Evolutionary conservation across 2,329 filamentous ascomycete genomes (phyloP).

Genomic region (Penicillium crustosum): DNA sequence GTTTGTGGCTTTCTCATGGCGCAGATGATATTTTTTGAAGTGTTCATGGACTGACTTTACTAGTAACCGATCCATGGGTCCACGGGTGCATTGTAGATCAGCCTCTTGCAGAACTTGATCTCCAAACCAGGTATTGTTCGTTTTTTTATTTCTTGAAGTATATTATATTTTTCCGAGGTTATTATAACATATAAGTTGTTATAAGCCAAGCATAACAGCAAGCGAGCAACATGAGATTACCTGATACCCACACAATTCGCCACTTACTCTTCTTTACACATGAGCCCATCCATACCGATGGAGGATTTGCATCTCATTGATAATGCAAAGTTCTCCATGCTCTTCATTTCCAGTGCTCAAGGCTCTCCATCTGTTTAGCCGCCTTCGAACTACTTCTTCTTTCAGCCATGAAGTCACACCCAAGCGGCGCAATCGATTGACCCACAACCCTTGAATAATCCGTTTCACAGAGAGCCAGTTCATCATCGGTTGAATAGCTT

Average conservation of each 20-base stretch:
- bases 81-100: neutral
- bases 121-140: no score
- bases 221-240: neutral
- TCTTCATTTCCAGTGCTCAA: conserved; percentile 14
- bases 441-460: conserved; percentile 59
- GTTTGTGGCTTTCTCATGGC: neutral
- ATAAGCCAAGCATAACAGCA: neutral
- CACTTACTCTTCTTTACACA: conserved; percentile 3
- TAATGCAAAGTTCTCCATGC: conserved; percentile 19
- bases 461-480: conserved; percentile 52
- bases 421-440: conserved; percentile 56
- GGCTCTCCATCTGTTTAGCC: conserved; percentile 39
- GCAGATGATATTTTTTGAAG: no score
- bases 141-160: neutral
- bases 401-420: conserved; percentile 35
- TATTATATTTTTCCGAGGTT: neutral
- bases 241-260: neutral
- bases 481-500: conserved; percentile 21
- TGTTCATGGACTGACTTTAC: no score
- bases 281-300: conserved; percentile 23
- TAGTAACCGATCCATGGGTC: neutral
- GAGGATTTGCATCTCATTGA: conserved; percentile 28
- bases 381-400: conserved; percentile 29
- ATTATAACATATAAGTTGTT: no score
- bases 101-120: neutral